Evolutionary conservation across 169 alveolate genomes (phyloP), one percentile per base, ranked within the genome.

Genomic region (Babesia bovis): DNA sequence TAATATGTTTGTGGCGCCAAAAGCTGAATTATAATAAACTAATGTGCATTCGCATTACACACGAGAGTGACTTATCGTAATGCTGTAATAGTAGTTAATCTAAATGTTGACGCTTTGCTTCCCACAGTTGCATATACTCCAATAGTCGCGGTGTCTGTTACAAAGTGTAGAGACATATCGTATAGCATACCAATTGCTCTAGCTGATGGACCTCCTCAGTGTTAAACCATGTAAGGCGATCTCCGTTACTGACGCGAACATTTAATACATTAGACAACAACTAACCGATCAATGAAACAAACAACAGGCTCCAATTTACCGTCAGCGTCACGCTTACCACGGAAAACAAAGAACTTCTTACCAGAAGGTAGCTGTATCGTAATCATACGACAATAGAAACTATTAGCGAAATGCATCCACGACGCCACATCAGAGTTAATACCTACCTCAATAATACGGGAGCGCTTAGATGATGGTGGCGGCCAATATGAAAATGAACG

Each of bases 251-350:
- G 61, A n/a, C 30, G 4, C 4, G 28, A 13, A 12, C 3, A 59
- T 3, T n/a, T 17, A 17, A 36, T 33, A 40, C 15, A 17, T 12
- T 23, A 21, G 40, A 47, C 25, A 7, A 3, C 19, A 38, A 30
- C 82, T 23, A 66, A 87, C 93, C 81, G 66, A 76, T 87, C 93
- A 35, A 84, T 87, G 63, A 87, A 87, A 58, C 90, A 83, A 5
- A 87, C 67, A n/a, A 84, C 90, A 5, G 93, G 93, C 36, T 87
- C 93, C 21, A 84, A 74, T 76, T 87, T 87, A 17, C 93, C 93
- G 71, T 87, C 93, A 41, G 83, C 89, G 41, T 87, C 93, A 38
- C 93, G 83, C 57, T 87, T 87, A n/a, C 93, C 90, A 38, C 82
- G 52, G 63, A 87, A 87, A 40, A 87, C 90, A 47, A 87, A 87